Conservation (phyloP, 441 rosid genomes). For the Jatropha podagrica region DNA sequence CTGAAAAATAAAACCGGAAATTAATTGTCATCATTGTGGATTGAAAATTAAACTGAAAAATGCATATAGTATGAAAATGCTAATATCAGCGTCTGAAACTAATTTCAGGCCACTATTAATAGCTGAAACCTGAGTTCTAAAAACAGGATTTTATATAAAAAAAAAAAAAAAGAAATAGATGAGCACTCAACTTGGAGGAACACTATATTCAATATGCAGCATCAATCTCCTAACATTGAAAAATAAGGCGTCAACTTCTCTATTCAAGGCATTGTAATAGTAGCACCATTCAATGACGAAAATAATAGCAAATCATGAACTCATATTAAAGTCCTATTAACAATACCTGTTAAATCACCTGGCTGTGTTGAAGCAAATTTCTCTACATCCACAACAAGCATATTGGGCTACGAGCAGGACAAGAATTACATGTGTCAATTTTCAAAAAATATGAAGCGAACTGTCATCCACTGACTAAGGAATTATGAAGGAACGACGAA, state of each 20-base stretch:
- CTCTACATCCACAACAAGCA: slow-evolving; percentile 92
- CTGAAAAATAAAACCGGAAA: not conserved
- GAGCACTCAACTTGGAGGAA: slow-evolving; percentile 7
- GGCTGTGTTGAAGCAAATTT: slow-evolving; percentile 62
- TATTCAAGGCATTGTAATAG: not conserved
- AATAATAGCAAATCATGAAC: not conserved
- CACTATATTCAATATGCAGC: slow-evolving; percentile 1
- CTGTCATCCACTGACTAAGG: not conserved
- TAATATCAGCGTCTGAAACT: not conserved
- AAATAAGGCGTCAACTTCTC: slow-evolving; percentile 1
- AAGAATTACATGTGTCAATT: slow-evolving; percentile 12
- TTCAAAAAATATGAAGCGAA: not conserved
- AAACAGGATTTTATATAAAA: too few species aligned
- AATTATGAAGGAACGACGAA: not conserved
- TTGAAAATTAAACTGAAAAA: not conserved
- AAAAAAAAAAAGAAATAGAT: not conserved
- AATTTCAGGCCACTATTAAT: not conserved
- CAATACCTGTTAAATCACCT: slow-evolving; percentile 40
- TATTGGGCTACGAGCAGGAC: slow-evolving; percentile 75
- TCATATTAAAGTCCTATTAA: not conserved
- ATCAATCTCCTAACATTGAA: not conserved
- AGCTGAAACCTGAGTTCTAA: not conserved
- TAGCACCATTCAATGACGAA: not conserved
- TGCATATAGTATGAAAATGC: too few species aligned
- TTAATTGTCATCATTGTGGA: not conserved